Percentiles rank a stretch among this genome's conserved stretches.
Evolutionary conservation across 129 eudicot species (phyloP).

Genomic region (Deinandra increscens): DNA sequence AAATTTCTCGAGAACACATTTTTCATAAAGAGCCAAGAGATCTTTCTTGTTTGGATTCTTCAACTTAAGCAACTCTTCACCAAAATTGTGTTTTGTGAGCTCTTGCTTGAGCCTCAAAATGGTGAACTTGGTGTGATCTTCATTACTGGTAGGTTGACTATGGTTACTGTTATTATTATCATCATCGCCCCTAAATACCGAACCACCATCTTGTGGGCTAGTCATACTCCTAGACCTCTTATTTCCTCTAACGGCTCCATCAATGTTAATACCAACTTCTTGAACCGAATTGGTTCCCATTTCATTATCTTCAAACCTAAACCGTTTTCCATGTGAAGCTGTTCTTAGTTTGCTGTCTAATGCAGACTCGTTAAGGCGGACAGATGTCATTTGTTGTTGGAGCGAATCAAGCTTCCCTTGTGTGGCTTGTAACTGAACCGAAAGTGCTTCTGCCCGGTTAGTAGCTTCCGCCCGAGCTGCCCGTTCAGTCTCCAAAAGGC

Average conservation of each 20-base stretch:
- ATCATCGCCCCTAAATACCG: conserved; percentile 57
- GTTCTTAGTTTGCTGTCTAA: conserved; percentile 77
- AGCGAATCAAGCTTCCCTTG: conserved; percentile 80
- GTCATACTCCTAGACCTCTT: conserved; percentile 67
- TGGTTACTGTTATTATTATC: conserved; percentile 33
- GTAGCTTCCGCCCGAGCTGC: conserved; percentile 89
- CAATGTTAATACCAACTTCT: conserved; percentile 38
- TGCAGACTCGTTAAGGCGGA: conserved; percentile 67
- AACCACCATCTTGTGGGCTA: conserved; percentile 87
- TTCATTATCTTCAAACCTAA: conserved; percentile 67
- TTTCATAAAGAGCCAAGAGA: conserved; percentile 80
- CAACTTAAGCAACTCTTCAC: conserved; percentile 76
- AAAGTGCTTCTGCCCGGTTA: conserved; percentile 87
- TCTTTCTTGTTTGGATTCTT: conserved; percentile 78
- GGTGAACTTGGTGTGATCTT: conserved; percentile 80
- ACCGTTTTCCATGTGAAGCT: conserved; percentile 73
- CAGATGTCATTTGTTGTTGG: conserved; percentile 75
- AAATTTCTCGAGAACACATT: conserved; percentile 53
- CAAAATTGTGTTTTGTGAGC: conserved; percentile 73
- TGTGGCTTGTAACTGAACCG: conserved; percentile 78
- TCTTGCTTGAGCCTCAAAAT: conserved; percentile 75
- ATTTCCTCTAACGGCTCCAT: conserved; percentile 44
- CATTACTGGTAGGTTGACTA: conserved; percentile 50
- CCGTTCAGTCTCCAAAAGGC: conserved; percentile 73
- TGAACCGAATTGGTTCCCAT: conserved; percentile 72